phyloP scores from a whole-genome alignment of 202 grass and related monocot species.

The Bolboschoenoplectus hybrid region DNA sequence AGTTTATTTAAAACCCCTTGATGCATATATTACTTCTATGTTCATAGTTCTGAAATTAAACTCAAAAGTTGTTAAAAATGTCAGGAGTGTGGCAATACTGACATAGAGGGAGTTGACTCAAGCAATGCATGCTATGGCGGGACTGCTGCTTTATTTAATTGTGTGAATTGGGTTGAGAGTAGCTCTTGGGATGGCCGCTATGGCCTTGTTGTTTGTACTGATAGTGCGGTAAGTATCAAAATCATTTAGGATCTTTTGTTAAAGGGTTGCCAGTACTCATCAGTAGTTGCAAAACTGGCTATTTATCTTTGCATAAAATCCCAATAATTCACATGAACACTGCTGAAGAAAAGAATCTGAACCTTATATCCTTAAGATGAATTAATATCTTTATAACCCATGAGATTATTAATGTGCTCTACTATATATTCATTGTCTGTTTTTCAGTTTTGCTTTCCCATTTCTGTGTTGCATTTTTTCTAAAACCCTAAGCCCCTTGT shows the following conservation, averaged over 20 bases:
- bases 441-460: not conserved
- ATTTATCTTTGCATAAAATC: not conserved
- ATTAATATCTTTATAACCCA: not conserved
- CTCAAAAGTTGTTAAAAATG: slow-evolving; percentile 24
- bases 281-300: not conserved
- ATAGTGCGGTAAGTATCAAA: slow-evolving; percentile 74
- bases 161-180: slow-evolving; percentile 97
- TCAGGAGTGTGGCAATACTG: slow-evolving; percentile 87
- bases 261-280: not conserved
- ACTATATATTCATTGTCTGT: not conserved
- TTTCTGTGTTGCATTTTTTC: not conserved
- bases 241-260: not conserved
- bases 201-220: slow-evolving; percentile 93
- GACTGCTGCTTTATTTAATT: slow-evolving; percentile 91
- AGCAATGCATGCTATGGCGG: slow-evolving; percentile 97
- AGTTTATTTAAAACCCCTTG: slow-evolving; percentile 20
- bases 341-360: not conserved
- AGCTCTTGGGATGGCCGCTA: slow-evolving; percentile 92
- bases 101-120: slow-evolving; percentile 95
- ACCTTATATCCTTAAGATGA: not conserved
- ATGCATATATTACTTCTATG: not conserved
- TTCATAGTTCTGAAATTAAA: slow-evolving; percentile 17
- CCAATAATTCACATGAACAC: not conserved
- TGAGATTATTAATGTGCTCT: slow-evolving; percentile 1
- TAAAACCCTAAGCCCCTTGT: not conserved